Base-by-base conservation (phyloP, 2,329 filamentous ascomycete genomes). In the Metarhizium sp. region DNA sequence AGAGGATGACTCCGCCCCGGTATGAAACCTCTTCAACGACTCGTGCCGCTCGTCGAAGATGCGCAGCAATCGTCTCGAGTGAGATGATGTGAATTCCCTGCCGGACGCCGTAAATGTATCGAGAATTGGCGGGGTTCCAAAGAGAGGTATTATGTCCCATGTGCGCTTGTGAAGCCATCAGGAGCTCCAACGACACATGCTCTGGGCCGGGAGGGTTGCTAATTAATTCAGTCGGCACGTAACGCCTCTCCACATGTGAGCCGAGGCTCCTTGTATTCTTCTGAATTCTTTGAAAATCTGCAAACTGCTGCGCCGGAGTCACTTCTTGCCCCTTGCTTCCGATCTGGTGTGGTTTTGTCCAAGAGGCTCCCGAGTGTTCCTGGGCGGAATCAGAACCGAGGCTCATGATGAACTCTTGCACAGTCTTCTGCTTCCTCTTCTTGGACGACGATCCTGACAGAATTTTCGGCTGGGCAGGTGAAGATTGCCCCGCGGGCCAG, bases 111-210 rank as follows among this genome's bases (percentile, higher is more conserved):
- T 89, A 92, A 69, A 99, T 97, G 74, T 97, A 97, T 62, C 88
- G 83, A 60, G 91, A 86, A 75, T 97, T 99, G 53, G 84, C 86
- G 11, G 94, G 92, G 73, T 99, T 95, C 94, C 94, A 99, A 51
- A 92, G 80, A 59, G 89, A 89, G 0, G 88, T 92, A 65, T 88
- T 82, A 74, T 99, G 94, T 59, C 94, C 94, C 71, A 97, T 84
- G 73, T 96, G 91, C 54, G 84, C 84, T 73, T 95, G 90, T 36
- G 87, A 85, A 49, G 91, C 89, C 77, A 96, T 86, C 59, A 99
- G 82, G 59, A 96, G 80, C 75, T 96, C 92, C 57, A 99, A 84
- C 50, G 91, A 92, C 58, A 97, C 81, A 66, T 96, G 88, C 68
- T 86, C 78, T 29, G 90, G 86, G 43, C 73, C 73, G 1, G 91